Conservation (phyloP, 2,329 filamentous ascomycete species). For the Nannizziopsis arthrosporioides region DNA sequence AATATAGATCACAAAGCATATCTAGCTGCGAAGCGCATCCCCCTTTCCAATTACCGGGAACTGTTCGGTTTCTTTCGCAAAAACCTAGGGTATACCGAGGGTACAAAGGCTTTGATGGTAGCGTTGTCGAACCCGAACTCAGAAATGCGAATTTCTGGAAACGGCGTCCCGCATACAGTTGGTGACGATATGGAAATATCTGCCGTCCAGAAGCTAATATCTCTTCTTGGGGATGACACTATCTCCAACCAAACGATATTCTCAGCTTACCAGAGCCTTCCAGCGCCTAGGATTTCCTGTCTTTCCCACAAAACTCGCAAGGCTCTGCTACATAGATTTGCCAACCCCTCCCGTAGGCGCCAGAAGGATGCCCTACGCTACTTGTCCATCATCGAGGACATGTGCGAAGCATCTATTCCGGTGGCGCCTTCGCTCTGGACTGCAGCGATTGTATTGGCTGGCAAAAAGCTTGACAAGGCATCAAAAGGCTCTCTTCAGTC, state of each 20-base stretch:
- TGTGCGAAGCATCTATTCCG: slow-evolving; percentile 60
- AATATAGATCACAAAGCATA: neutral
- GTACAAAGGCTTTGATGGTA: slow-evolving; percentile 12
- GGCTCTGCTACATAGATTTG: slow-evolving; percentile 55
- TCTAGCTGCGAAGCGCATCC: neutral
- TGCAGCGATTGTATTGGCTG: slow-evolving; percentile 66
- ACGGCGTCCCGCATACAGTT: slow-evolving; percentile 5
- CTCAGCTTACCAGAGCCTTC: slow-evolving; percentile 42
- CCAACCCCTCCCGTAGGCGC: slow-evolving; percentile 37
- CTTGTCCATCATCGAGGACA: slow-evolving; percentile 71
- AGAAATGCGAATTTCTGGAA: slow-evolving; percentile 12
- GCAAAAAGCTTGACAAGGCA: slow-evolving; percentile 53
- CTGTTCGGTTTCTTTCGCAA: slow-evolving; percentile 14
- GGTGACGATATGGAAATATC: slow-evolving; percentile 23
- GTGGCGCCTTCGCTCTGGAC: slow-evolving; percentile 67
- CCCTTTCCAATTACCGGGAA: neutral
- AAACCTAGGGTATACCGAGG: slow-evolving; percentile 14
- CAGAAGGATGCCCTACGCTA: slow-evolving; percentile 59
- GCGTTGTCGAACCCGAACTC: slow-evolving; percentile 15
- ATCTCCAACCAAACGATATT: slow-evolving; percentile 42
- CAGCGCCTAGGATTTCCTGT: slow-evolving; percentile 42
- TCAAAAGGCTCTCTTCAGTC: slow-evolving; percentile 52
- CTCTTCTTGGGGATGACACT: slow-evolving; percentile 34
- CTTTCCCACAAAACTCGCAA: slow-evolving; percentile 45
- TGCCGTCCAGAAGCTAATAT: slow-evolving; percentile 29